phyloP scores from a whole-genome alignment of 2,329 filamentous ascomycete genomes.

The Tetracladium maxilliforme region DNA sequence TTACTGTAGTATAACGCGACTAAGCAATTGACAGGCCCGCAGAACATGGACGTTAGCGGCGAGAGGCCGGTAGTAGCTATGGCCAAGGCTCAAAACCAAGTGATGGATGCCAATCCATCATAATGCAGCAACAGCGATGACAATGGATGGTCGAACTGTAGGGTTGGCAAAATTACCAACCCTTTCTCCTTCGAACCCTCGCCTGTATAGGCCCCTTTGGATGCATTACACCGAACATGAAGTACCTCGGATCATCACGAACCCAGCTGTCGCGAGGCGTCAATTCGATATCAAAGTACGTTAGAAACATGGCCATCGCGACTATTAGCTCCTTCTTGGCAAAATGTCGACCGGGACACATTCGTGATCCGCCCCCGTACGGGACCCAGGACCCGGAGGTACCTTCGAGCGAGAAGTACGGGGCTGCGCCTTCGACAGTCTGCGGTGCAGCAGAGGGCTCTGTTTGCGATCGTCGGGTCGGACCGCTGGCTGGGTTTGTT shows the following conservation, averaged over 20 bases:
- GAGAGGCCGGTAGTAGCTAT: no score
- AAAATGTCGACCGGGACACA: constrained; percentile 20
- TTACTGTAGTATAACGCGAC: no score
- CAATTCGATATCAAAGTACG: constrained; percentile 16
- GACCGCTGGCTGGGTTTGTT: constrained; percentile 12
- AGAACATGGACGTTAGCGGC: no score
- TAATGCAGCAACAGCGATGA: no score
- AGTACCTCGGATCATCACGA: constrained; percentile 7
- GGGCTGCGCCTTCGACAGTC: constrained; percentile 3
- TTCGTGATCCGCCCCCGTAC: constrained; percentile 16
- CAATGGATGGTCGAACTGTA: no score
- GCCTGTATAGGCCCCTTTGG: constrained; percentile 6
- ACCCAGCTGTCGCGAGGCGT: constrained; percentile 2
- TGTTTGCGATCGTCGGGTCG: constrained; percentile 6
- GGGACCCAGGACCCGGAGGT: constrained; percentile 17
- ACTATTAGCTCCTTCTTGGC: constrained; percentile 18
- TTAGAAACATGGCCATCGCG: constrained; percentile 14
- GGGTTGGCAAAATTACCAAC: no score
- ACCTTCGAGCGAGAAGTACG: constrained; percentile 10
- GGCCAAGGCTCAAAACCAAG: no score
- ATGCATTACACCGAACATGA: constrained; percentile 8
- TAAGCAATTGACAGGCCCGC: no score
- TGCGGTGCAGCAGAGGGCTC: constrained; percentile 1
- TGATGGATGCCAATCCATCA: no score
- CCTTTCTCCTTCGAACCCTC: constrained; percentile 6